phyloP scores from a whole-genome alignment of 2,329 filamentous ascomycete species.

The Aspergillus arachidicola region DNA sequence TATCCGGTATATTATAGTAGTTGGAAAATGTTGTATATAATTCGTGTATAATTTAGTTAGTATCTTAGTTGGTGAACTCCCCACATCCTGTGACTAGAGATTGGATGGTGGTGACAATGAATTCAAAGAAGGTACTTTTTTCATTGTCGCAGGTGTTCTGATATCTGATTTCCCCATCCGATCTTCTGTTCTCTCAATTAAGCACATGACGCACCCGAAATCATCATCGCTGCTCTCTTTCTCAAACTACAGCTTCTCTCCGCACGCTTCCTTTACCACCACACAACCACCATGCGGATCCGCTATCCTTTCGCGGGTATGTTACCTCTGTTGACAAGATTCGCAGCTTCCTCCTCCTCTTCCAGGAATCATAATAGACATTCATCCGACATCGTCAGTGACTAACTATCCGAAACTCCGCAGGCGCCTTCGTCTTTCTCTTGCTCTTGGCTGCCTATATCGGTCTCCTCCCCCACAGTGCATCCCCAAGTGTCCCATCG shows the following conservation, averaged over 20 bases:
- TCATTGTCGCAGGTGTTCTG: neutral
- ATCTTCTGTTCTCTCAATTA: neutral
- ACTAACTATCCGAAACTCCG: conserved; percentile 11
- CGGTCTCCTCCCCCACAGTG: conserved; percentile 66
- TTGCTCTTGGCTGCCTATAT: conserved; percentile 76
- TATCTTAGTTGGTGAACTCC: neutral
- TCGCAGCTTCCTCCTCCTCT: neutral
- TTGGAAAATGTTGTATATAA: neutral
- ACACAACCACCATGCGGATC: conserved; percentile 68
- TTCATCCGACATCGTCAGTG: conserved; percentile 16
- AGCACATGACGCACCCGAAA: conserved; percentile 32
- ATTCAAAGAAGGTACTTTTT: neutral
- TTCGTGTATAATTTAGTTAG: neutral
- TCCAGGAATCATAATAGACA: neutral
- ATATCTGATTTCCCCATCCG: neutral
- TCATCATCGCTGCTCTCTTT: conserved; percentile 1
- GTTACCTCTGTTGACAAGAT: conserved; percentile 25
- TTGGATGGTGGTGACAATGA: neutral
- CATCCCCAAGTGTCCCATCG: conserved; percentile 41
- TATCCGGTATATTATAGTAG: neutral
- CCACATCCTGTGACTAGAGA: neutral
- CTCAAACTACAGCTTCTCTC: conserved; percentile 2
- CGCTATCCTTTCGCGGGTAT: conserved; percentile 85
- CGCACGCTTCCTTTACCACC: conserved; percentile 18
- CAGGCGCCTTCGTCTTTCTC: conserved; percentile 69